phyloP scores from a whole-genome alignment of 2,329 filamentous ascomycete genomes.

The Coniochaeta sp. region DNA sequence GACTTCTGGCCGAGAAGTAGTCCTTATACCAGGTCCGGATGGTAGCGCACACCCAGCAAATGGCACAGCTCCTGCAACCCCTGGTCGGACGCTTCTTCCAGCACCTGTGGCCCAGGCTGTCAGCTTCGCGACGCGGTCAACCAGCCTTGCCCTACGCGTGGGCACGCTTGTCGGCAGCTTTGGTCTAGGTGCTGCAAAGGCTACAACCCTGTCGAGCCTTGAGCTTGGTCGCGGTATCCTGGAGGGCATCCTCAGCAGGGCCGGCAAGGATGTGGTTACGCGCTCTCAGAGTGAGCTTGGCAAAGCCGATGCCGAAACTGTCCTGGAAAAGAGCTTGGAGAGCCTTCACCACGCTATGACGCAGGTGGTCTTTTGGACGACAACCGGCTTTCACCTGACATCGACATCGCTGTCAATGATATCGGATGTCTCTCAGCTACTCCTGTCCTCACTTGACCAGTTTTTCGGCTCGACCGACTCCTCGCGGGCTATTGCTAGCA shows the following conservation, averaged over 20 bases:
- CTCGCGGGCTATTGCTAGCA: constrained; percentile 58
- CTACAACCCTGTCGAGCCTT: constrained; percentile 49
- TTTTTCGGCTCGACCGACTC: constrained; percentile 64
- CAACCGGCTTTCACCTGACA: constrained; percentile 51
- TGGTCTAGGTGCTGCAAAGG: constrained; percentile 43
- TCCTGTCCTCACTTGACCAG: constrained; percentile 53
- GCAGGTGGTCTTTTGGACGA: constrained; percentile 53
- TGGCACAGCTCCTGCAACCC: not conserved
- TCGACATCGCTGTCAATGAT: constrained; percentile 44
- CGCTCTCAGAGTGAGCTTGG: constrained; percentile 38
- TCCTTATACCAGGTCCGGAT: not conserved
- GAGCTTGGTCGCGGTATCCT: constrained; percentile 48
- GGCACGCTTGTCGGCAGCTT: constrained; percentile 44
- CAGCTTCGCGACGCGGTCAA: constrained; percentile 53
- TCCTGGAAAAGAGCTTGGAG: constrained; percentile 49
- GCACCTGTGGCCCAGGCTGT: constrained; percentile 48
- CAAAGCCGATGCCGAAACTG: constrained; percentile 44
- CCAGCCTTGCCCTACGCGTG: constrained; percentile 47
- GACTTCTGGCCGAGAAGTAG: not conserved
- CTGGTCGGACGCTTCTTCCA: constrained; percentile 37
- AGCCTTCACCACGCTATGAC: constrained; percentile 50
- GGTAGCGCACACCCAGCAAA: not conserved
- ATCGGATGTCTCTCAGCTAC: constrained; percentile 48
- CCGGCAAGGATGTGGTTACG: constrained; percentile 40
- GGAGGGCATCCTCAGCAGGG: constrained; percentile 44